A percentile compares a stretch with the other conserved stretches of the same genome.
Conservation (phyloP, 2,329 filamentous ascomycete species). For the Fusarium irregulare region DNA sequence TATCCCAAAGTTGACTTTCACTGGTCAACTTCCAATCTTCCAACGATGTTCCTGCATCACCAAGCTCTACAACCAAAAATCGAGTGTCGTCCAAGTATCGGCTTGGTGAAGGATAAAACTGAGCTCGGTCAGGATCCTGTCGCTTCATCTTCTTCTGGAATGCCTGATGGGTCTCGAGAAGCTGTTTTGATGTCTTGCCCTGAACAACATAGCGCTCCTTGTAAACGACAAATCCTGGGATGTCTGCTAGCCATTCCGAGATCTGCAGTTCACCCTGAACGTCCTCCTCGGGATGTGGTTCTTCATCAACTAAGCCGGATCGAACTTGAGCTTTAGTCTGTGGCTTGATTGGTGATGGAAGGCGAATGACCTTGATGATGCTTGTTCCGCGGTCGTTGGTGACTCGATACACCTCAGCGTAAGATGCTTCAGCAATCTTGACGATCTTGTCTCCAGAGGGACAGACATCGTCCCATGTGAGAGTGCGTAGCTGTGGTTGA, state of each 20-base stretch:
- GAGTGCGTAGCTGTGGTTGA: conserved; percentile 53
- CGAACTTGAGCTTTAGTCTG: conserved; percentile 68
- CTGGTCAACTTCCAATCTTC: conserved; percentile 66
- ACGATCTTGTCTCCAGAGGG: conserved; percentile 63
- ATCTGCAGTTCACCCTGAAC: conserved; percentile 70
- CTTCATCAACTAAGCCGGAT: conserved; percentile 67
- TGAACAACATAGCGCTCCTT: conserved; percentile 71
- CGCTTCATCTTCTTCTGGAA: conserved; percentile 67
- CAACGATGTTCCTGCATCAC: conserved; percentile 69
- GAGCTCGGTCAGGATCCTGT: conserved; percentile 65
- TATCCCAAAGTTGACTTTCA: conserved; percentile 69
- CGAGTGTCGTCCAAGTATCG: conserved; percentile 67
- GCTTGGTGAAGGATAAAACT: conserved; percentile 72
- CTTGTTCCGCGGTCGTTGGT: conserved; percentile 69
- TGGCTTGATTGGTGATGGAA: conserved; percentile 67
- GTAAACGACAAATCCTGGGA: conserved; percentile 74
- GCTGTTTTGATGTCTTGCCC: conserved; percentile 63
- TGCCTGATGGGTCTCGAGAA: conserved; percentile 69
- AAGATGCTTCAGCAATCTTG: conserved; percentile 76
- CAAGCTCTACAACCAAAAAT: conserved; percentile 72
- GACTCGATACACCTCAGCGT: conserved; percentile 73
- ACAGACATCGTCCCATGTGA: conserved; percentile 70
- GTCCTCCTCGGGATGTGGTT: conserved; percentile 65
- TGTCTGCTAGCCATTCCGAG: conserved; percentile 71
- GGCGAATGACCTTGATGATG: conserved; percentile 73